These are phyloP conservation scores for Mycothermus thermophilus DNA, from an alignment of 495 filamentous ascomycete species.

Conservation along the genomic window DNA sequence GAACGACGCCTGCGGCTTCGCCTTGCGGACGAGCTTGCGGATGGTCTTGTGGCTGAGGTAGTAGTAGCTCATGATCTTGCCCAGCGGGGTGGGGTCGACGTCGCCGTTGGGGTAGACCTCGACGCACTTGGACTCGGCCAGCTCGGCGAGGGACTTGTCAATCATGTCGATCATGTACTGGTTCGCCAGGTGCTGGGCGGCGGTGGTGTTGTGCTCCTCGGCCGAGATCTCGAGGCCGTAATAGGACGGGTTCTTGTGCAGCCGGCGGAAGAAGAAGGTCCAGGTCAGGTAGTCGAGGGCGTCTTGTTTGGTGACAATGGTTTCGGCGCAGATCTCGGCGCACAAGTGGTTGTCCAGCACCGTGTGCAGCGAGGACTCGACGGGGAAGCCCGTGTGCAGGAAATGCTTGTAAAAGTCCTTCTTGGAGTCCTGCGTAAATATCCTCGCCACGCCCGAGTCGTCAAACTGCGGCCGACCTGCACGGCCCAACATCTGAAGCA, in stretches of 20 bases:
- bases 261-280: constrained; percentile 96
- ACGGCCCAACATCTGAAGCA: constrained; percentile 94
- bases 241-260: constrained; percentile 98
- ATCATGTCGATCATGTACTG: constrained; percentile 89
- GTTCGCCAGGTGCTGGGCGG: constrained; percentile 71
- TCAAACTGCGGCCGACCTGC: constrained; percentile 96
- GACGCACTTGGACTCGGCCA: constrained; percentile 73
- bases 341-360: constrained; percentile 95
- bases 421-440: constrained; percentile 94
- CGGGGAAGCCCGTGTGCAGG: constrained; percentile 92
- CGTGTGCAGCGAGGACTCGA: constrained; percentile 91
- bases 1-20: constrained; percentile 65
- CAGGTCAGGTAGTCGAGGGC: constrained; percentile 95
- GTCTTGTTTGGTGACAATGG: constrained; percentile 87
- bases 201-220: constrained; percentile 83
- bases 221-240: constrained; percentile 91
- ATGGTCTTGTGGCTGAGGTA: constrained; percentile 96
- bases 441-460: constrained; percentile 82
- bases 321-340: constrained; percentile 87
- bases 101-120: constrained; percentile 73
- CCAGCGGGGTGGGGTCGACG: constrained; percentile 74
- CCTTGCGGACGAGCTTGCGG: constrained; percentile 60
- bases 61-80: constrained; percentile 99
- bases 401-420: constrained; percentile 99
- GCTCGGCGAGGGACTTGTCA: constrained; percentile 64